Evolutionary conservation across 192 early-diverging fungal species (phyloP).

Genomic region (Helicostylum pulchrum): DNA sequence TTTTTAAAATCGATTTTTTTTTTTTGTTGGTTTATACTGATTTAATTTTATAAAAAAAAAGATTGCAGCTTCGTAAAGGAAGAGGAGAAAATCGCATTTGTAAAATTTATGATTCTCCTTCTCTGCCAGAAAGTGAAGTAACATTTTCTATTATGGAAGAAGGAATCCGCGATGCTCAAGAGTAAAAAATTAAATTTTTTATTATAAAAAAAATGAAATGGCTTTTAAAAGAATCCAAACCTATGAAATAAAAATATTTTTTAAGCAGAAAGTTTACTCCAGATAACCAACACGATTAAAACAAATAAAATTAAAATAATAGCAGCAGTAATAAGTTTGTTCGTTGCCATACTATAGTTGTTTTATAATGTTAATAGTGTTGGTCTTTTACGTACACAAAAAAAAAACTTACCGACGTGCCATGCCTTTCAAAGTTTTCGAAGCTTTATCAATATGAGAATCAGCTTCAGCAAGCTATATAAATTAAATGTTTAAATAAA

Average conservation of each 20-base stretch:
- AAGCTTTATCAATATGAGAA: constrained; percentile 64
- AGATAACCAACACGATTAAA: constrained; percentile 83
- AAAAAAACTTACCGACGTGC: constrained; percentile 58
- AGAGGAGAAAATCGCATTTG: constrained; percentile 88
- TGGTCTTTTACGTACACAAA: not conserved
- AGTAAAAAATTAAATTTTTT: too few relatives aligned
- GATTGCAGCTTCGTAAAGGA: constrained; percentile 87
- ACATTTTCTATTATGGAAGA: constrained; percentile 86
- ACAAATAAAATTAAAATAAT: constrained; percentile 80
- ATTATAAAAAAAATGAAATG: too few relatives aligned
- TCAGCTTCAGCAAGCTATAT: constrained; percentile 73
- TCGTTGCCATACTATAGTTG: constrained; percentile 71
- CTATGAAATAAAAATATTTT: constrained; percentile 8
- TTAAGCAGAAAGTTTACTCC: constrained; percentile 59
- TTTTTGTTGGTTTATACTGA: too few relatives aligned
- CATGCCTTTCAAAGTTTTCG: constrained; percentile 68
- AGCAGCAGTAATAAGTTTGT: constrained; percentile 83
- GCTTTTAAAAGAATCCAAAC: not conserved
- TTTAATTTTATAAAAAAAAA: not conserved
- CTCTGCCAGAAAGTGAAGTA: constrained; percentile 87
- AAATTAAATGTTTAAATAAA: not conserved
- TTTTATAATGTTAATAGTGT: not conserved
- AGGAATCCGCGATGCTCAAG: constrained; percentile 87
- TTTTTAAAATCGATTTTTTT: not conserved
- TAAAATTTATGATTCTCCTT: constrained; percentile 97